Percentiles rank a stretch among this genome's conserved stretches.
These are phyloP conservation scores for Herpetomonas samuelpessoai DNA, from an alignment of 208 protist genomes.

Conservation along the genomic window DNA sequence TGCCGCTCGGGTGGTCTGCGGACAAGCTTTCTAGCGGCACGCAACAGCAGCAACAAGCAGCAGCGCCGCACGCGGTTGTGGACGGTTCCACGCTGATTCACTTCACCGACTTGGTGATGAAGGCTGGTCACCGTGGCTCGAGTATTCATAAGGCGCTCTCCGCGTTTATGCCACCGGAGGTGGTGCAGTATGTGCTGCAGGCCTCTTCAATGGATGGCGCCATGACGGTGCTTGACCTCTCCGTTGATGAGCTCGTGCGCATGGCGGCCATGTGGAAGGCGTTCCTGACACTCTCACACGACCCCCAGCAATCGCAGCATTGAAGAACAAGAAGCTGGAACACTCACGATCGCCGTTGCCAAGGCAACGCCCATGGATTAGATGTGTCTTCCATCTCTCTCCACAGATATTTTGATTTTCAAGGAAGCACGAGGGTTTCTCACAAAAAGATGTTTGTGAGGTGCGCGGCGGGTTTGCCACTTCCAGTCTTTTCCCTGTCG, in stretches of 20 bases:
- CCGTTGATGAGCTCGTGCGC: constrained; percentile 59
- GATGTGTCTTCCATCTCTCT: no score
- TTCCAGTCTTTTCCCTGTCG: no score
- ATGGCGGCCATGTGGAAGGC: constrained; percentile 69
- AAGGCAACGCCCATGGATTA: no score
- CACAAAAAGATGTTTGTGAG: no score
- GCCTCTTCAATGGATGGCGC: constrained; percentile 80
- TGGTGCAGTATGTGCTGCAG: constrained; percentile 85
- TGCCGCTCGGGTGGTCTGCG: constrained; percentile 30
- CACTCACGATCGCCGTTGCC: no score
- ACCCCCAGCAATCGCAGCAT: constrained; percentile 20
- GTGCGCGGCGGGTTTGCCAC: no score
- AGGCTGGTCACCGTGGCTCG: constrained; percentile 49
- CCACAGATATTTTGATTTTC: no score
- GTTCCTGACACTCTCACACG: constrained; percentile 62
- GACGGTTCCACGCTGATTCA: constrained; percentile 72
- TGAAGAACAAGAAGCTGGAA: no score
- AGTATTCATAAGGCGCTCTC: constrained; percentile 71
- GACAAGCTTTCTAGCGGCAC: background rate
- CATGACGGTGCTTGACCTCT: constrained; percentile 73
- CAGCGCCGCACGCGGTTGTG: constrained; percentile 24
- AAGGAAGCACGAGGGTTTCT: no score
- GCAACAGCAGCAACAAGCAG: no score
- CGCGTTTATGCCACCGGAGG: constrained; percentile 54
- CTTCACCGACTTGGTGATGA: constrained; percentile 80